Percentiles rank a stretch among this genome's conserved stretches.
Evolutionary conservation across 2,329 filamentous ascomycete species (phyloP).

Genomic region (Colletotrichum cuscutae): DNA sequence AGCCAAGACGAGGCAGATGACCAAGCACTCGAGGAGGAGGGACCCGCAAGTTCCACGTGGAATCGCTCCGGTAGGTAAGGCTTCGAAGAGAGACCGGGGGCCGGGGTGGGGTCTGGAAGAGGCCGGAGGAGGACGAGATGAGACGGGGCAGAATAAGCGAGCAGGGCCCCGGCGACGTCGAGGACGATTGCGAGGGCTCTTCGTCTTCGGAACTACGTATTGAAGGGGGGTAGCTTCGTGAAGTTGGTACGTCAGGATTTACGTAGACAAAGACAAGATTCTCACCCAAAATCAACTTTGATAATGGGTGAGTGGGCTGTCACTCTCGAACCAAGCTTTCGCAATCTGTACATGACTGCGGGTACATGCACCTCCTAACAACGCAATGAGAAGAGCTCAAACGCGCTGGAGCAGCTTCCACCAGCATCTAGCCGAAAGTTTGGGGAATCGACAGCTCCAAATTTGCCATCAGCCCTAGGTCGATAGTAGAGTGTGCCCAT

Average conservation of each 20-base stretch:
- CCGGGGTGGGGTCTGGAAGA: background rate
- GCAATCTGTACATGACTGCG: background rate
- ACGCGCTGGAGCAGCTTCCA: background rate
- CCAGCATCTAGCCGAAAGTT: conserved; percentile 8
- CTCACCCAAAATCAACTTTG: background rate
- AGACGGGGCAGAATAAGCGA: background rate
- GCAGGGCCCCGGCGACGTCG: background rate
- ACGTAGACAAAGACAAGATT: conserved; percentile 1
- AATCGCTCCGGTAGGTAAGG: background rate
- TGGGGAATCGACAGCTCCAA: conserved; percentile 7
- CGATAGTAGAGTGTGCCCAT: conserved; percentile 7
- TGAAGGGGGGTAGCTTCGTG: background rate
- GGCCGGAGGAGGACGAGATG: background rate
- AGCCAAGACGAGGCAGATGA: background rate
- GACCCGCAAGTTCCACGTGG: background rate
- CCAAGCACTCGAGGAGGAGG: background rate
- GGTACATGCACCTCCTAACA: background rate
- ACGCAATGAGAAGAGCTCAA: conserved; percentile 3
- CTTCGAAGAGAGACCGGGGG: background rate
- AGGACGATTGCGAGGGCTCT: conserved; percentile 10
- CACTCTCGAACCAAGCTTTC: background rate
- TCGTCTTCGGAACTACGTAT: conserved; percentile 8
- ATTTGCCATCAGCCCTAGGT: conserved; percentile 27
- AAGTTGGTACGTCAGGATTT: conserved; percentile 27
- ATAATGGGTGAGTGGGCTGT: background rate